phyloP scores from a whole-genome alignment of 371 early-diverging fungal genomes.

The Sporodiniella umbellata region DNA sequence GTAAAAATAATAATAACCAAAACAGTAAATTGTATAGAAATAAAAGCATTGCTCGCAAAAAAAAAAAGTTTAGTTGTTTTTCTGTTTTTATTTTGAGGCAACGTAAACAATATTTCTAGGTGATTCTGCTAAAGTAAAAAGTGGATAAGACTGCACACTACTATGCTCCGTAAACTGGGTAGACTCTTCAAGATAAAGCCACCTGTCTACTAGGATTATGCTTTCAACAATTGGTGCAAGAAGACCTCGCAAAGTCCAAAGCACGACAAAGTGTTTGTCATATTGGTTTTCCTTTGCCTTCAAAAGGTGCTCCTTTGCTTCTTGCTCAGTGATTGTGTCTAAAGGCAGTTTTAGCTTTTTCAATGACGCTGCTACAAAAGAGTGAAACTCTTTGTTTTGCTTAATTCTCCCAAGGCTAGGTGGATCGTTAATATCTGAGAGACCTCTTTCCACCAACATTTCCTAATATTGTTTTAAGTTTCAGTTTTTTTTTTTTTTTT shows the following conservation, averaged over 20 bases:
- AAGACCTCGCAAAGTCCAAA: slow-evolving; percentile 79
- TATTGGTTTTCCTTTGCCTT: slow-evolving; percentile 26
- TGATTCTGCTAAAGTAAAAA: slow-evolving; percentile 36
- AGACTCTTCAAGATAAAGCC: slow-evolving; percentile 57
- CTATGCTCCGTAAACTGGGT: slow-evolving; percentile 5
- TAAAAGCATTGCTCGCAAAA: not conserved
- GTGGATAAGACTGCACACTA: slow-evolving; percentile 42
- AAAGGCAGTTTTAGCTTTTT: slow-evolving; percentile 40
- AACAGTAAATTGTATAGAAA: not conserved
- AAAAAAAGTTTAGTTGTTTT: no score
- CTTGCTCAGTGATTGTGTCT: slow-evolving; percentile 41
- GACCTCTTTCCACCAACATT: slow-evolving; percentile 51
- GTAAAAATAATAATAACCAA: no score
- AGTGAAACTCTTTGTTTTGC: slow-evolving; percentile 46
- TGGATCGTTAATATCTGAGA: slow-evolving; percentile 45
- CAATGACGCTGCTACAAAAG: slow-evolving; percentile 39
- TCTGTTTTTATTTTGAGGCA: slow-evolving; percentile 30
- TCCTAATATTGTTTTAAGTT: slow-evolving; percentile 18
- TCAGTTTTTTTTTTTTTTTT: not conserved
- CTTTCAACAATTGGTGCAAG: slow-evolving; percentile 76
- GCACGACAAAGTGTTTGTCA: slow-evolving; percentile 63
- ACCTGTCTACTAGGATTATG: slow-evolving; percentile 76
- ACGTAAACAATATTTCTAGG: slow-evolving; percentile 44
- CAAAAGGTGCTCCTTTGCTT: slow-evolving; percentile 38
- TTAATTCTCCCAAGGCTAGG: slow-evolving; percentile 64